Percentiles rank a stretch among this genome's conserved stretches.
Conservation (phyloP, 2,329 filamentous ascomycete genomes). For the Aspergillus pseudoterreus region DNA sequence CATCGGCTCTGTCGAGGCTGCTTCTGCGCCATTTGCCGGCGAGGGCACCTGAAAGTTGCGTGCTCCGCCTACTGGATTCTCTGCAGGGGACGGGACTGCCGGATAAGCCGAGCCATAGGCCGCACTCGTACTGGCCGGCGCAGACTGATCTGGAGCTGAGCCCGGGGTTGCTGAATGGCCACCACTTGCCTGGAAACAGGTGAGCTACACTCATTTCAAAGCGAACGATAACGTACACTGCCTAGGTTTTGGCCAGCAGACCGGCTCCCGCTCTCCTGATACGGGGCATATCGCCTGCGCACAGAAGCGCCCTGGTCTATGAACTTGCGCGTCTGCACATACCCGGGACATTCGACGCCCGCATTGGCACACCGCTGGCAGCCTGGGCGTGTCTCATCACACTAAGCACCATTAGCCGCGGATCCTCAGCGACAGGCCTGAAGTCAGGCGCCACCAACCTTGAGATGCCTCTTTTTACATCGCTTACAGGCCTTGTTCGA, state of each 20-base stretch:
- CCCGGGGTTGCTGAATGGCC: not conserved
- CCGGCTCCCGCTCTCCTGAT: slow-evolving; percentile 23
- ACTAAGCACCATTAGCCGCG: slow-evolving; percentile 21
- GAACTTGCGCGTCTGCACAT: slow-evolving; percentile 42
- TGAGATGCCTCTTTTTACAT: slow-evolving; percentile 38
- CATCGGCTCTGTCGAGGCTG: not conserved
- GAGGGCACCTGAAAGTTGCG: not conserved
- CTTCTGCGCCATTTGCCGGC: not conserved
- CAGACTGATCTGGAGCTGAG: not conserved
- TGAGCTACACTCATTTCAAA: not conserved
- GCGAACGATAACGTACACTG: slow-evolving; percentile 3
- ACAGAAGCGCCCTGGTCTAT: slow-evolving; percentile 42
- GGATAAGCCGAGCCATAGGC: not conserved
- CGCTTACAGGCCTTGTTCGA: slow-evolving; percentile 39
- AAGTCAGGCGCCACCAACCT: slow-evolving; percentile 21
- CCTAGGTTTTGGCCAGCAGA: slow-evolving; percentile 6
- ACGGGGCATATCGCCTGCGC: slow-evolving; percentile 37
- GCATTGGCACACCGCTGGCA: slow-evolving; percentile 37
- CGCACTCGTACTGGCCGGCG: not conserved
- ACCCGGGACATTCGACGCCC: slow-evolving; percentile 40
- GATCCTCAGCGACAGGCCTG: not conserved
- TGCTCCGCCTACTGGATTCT: not conserved
- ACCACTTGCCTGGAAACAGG: not conserved
- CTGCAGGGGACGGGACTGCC: not conserved
- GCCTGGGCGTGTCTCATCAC: slow-evolving; percentile 38